phyloP scores from a whole-genome alignment of 225 moss, liverwort and hornwort genomes.

The Thuidium tamariscinum region DNA sequence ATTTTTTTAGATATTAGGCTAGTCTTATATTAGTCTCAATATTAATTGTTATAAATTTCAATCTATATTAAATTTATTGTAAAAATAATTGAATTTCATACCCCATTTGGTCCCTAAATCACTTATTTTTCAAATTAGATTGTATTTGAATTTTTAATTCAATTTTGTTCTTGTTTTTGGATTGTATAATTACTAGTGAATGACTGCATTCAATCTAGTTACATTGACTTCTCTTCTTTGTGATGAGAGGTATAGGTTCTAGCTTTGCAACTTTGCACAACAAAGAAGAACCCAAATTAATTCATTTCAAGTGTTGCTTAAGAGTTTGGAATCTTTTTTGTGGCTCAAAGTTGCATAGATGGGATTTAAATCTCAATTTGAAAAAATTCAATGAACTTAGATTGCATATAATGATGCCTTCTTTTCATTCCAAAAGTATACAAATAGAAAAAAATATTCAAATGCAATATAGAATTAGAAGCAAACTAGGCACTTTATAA shows the following conservation, averaged over 20 bases:
- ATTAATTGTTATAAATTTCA: background rate
- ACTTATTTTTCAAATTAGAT: background rate
- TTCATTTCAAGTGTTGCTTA: background rate
- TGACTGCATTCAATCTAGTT: background rate
- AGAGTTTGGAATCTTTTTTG: background rate
- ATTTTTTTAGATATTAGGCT: background rate
- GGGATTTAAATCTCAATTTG: background rate
- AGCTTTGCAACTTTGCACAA: background rate
- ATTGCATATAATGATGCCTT: background rate
- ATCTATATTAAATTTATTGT: background rate
- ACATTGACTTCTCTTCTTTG: background rate
- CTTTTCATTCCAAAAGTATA: background rate
- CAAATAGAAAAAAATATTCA: background rate
- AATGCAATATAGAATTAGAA: background rate
- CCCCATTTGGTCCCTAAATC: background rate
- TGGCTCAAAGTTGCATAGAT: no score
- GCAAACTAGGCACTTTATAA: background rate
- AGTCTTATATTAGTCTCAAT: background rate
- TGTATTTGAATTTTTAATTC: no score
- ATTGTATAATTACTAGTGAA: no score
- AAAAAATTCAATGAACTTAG: background rate
- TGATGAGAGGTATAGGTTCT: accelerated
- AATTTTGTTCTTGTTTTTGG: no score
- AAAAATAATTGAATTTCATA: background rate
- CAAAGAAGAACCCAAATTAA: background rate